Conservation (phyloP, 139 green algal species). For the Closterium sp. region DNA sequence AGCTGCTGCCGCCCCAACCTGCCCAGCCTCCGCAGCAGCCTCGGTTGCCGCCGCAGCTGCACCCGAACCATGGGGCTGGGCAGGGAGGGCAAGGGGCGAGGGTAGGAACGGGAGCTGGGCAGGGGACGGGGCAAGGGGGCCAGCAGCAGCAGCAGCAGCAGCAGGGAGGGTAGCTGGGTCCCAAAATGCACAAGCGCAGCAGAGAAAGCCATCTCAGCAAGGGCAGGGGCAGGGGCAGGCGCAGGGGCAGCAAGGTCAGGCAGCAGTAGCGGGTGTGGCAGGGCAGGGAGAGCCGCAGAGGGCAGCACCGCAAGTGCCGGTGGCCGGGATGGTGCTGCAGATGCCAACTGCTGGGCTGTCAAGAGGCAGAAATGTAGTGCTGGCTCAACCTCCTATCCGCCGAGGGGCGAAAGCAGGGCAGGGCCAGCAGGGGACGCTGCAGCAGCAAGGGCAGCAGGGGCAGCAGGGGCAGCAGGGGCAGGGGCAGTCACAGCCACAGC, state of each 20-base stretch:
- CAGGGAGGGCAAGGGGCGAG: not conserved
- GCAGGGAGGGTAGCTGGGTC: not conserved
- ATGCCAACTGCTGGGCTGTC: not conserved
- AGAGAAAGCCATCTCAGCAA: not conserved
- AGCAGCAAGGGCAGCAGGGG: not conserved
- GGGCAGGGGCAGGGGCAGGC: not conserved
- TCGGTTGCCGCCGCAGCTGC: not conserved
- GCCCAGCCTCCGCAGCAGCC: not conserved
- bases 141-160: not conserved
- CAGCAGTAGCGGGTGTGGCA: not conserved
- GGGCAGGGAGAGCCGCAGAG: not conserved
- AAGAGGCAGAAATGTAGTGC: not conserved
- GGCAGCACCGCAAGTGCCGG: not conserved
- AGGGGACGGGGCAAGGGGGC: not conserved
- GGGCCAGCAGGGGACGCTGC: not conserved
- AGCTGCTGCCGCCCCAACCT: slow-evolving; percentile 3
- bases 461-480: not conserved
- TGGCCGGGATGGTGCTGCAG: not conserved
- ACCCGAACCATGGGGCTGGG: not conserved
- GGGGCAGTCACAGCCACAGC: not conserved
- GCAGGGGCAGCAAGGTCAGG: not conserved
- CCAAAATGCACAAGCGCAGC: not conserved
- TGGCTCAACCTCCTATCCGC: not conserved
- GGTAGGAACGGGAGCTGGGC: not conserved
- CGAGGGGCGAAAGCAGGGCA: not conserved